Conservation (phyloP, 345 rosid species). For the Eucalyptus leucophloia region DNA sequence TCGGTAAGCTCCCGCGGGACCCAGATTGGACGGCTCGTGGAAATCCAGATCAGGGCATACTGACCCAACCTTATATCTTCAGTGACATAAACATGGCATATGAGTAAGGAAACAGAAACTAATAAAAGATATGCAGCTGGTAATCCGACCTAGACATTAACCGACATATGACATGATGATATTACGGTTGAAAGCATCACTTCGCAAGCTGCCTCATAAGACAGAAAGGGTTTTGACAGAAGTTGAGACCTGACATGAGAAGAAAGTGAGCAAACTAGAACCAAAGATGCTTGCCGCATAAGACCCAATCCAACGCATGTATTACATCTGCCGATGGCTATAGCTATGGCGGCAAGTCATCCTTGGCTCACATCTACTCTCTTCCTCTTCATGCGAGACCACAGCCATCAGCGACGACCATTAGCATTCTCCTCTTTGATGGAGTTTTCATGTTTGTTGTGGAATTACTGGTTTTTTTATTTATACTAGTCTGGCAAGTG, state of each 20-base stretch:
- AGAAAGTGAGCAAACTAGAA: background rate
- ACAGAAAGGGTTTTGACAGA: background rate
- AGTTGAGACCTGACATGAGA: background rate
- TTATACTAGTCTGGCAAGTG: background rate
- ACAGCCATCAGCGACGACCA: background rate
- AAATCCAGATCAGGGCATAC: background rate
- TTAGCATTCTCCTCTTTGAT: background rate
- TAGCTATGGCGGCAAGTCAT: conserved; percentile 19
- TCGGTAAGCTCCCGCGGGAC: background rate
- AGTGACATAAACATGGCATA: background rate
- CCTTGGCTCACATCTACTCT: conserved; percentile 28
- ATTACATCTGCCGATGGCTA: background rate
- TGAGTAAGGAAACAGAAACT: background rate
- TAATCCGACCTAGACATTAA: background rate
- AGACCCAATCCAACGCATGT: background rate
- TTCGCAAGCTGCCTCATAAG: background rate
- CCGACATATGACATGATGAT: background rate
- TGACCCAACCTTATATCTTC: background rate
- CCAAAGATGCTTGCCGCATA: background rate
- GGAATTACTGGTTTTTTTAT: background rate
- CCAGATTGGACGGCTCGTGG: background rate
- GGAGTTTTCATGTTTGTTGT: background rate
- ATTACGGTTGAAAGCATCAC: background rate
- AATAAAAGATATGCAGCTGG: background rate
- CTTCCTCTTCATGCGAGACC: conserved; percentile 5